These are phyloP conservation scores for Populus hybrid DNA, from an alignment of 441 rosid species.

Conservation along the genomic window DNA sequence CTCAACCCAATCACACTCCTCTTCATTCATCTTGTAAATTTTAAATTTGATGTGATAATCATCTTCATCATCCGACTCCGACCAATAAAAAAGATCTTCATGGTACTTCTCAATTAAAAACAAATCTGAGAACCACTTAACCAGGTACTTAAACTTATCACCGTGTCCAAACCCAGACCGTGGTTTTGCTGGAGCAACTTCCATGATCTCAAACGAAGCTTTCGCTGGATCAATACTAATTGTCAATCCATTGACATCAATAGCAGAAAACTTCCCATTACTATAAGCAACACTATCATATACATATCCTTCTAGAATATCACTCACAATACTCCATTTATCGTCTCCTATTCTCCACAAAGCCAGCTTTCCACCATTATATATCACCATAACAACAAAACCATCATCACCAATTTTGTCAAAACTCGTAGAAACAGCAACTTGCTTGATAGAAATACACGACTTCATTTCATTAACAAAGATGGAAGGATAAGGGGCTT, in stretches of 20 bases:
- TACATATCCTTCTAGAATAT: background rate
- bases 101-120: background rate
- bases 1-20: background rate
- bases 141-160: background rate
- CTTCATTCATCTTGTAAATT: background rate
- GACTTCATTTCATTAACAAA: too few species aligned
- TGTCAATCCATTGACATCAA: background rate
- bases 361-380: background rate
- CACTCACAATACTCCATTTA: background rate
- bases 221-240: background rate
- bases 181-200: background rate
- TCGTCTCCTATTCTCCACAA: background rate
- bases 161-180: background rate
- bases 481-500: too few species aligned
- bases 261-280: background rate
- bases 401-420: too few species aligned
- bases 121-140: background rate
- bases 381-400: background rate
- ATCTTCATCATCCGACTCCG: background rate
- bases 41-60: background rate
- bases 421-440: too few species aligned
- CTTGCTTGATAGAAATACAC: too few species aligned
- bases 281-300: background rate
- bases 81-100: background rate
- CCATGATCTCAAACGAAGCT: background rate